Conservation (phyloP, 345 rosid species). For the Eutrema yunnanense region DNA sequence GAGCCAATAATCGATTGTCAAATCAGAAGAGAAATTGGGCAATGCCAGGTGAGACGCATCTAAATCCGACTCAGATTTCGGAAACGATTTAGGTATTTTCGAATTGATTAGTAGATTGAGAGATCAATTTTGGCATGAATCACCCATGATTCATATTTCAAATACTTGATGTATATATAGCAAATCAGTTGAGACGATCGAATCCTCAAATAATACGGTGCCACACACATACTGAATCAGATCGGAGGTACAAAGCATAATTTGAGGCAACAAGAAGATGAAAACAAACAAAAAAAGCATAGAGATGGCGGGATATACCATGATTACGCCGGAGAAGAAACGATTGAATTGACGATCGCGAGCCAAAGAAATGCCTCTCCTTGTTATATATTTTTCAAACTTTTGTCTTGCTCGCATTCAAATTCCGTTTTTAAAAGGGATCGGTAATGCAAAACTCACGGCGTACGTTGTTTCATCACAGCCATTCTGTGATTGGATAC, state of each 20-base stretch:
- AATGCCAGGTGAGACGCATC: not conserved
- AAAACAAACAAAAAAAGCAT: not conserved
- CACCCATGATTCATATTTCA: not conserved
- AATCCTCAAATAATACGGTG: no score
- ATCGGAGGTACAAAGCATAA: not conserved
- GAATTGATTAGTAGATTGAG: not conserved
- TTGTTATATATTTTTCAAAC: no score
- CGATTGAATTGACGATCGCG: not conserved
- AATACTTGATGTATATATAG: no score
- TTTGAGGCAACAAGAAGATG: not conserved
- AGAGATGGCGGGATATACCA: constrained; percentile 7
- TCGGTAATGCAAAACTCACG: not conserved
- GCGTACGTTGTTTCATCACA: not conserved
- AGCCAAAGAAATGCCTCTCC: not conserved
- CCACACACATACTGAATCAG: no score
- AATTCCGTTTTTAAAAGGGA: not conserved
- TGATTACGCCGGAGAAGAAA: constrained; percentile 6
- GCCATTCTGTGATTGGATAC: constrained; percentile 1
- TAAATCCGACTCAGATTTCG: not conserved
- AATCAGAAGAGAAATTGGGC: not conserved
- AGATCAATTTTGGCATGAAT: not conserved
- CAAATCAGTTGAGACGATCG: no score
- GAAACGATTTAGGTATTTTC: not conserved
- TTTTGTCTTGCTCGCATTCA: not conserved
- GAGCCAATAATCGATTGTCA: not conserved